These are phyloP conservation scores for Tetrahymena thermophila DNA, from an alignment of 73 alveolate species.

Conservation along the genomic window DNA sequence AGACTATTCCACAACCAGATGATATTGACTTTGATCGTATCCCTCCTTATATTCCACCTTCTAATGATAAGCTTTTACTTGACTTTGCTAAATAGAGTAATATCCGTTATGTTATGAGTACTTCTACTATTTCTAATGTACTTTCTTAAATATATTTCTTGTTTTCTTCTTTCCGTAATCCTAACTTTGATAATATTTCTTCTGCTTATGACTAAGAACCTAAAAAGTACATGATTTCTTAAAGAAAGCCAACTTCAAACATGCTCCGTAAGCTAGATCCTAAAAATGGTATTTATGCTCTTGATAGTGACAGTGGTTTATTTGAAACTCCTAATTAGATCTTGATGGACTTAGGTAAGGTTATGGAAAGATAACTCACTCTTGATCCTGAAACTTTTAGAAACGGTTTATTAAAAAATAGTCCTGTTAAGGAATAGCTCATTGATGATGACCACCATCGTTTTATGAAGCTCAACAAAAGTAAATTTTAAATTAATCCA, in stretches of 20 bases:
- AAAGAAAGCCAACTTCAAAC: constrained; percentile 73
- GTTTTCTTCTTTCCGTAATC: constrained; percentile 62
- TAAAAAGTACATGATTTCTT: constrained; percentile 68
- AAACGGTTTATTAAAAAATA: constrained; percentile 11
- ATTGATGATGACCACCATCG: constrained; percentile 52
- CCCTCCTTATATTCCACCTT: constrained; percentile 37
- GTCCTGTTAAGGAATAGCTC: neutral
- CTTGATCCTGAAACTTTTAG: constrained; percentile 46
- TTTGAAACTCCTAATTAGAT: constrained; percentile 55
- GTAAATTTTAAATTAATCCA: neutral
- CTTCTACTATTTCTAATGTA: constrained; percentile 64
- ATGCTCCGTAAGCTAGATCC: constrained; percentile 46
- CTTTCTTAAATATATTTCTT: constrained; percentile 60
- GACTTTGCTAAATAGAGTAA: constrained; percentile 10
- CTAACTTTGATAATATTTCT: constrained; percentile 58
- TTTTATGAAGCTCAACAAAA: constrained; percentile 46
- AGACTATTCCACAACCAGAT: constrained; percentile 7
- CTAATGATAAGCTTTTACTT: constrained; percentile 25
- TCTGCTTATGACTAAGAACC: constrained; percentile 62
- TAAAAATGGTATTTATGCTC: constrained; percentile 45
- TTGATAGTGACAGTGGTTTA: constrained; percentile 76
- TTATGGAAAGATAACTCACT: constrained; percentile 71
- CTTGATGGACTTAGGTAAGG: constrained; percentile 67
- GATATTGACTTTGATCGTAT: constrained; percentile 11
- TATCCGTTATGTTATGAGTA: constrained; percentile 23